These are phyloP conservation scores for Brassica hybrid DNA, from an alignment of 441 rosid species.

Conservation along the genomic window DNA sequence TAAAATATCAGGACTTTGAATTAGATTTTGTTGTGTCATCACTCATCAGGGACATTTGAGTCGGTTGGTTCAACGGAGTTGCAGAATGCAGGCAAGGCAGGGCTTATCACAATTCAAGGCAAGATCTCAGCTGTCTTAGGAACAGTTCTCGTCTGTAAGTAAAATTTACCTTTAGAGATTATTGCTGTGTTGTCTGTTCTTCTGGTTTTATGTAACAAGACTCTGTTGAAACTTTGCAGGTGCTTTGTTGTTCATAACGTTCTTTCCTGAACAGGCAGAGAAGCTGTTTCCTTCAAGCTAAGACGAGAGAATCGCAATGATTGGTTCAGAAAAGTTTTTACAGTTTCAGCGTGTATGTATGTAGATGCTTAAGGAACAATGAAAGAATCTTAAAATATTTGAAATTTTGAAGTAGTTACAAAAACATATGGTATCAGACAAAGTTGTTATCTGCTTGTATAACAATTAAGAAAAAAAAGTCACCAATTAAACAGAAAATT, in stretches of 20 bases:
- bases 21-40: background rate
- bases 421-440: conserved; percentile 29
- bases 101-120: conserved; percentile 87
- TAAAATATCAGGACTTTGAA: background rate
- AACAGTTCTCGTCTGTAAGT: conserved; percentile 94
- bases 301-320: conserved; percentile 20
- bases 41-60: conserved; percentile 83
- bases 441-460: conserved; percentile 29
- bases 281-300: conserved; percentile 64
- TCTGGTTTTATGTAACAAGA: conserved; percentile 9
- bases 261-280: conserved; percentile 97
- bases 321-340: conserved; percentile 30
- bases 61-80: conserved; percentile 73
- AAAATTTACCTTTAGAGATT: background rate
- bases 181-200: background rate
- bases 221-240: conserved; percentile 48
- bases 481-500: conserved; percentile 10
- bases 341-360: conserved; percentile 28
- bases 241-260: conserved; percentile 79
- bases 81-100: conserved; percentile 92
- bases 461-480: conserved; percentile 26
- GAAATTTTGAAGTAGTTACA: conserved; percentile 6
- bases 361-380: conserved; percentile 25
- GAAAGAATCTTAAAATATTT: background rate
- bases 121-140: conserved; percentile 93